phyloP scores from a whole-genome alignment of 2,329 filamentous ascomycete genomes.

The Penicillium sp. region DNA sequence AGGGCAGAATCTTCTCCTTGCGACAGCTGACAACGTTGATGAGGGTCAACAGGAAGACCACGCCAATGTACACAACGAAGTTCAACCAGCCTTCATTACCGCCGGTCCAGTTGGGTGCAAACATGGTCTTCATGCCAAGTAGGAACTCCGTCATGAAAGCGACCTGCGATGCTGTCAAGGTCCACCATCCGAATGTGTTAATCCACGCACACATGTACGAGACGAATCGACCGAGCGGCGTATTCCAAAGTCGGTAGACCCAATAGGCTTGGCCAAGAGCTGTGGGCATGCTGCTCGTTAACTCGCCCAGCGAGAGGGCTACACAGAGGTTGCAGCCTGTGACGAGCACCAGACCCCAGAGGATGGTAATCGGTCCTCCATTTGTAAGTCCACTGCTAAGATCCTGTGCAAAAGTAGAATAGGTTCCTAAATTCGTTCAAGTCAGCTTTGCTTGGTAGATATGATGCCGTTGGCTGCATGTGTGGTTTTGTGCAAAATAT shows the following conservation, averaged over 20 bases:
- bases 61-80: slow-evolving; percentile 57
- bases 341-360: slow-evolving; percentile 58
- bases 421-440: slow-evolving; percentile 43
- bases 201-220: slow-evolving; percentile 63
- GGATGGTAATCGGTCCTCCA: slow-evolving; percentile 55
- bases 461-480: not conserved
- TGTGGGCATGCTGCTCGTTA: slow-evolving; percentile 61
- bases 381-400: slow-evolving; percentile 55
- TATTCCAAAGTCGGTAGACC: slow-evolving; percentile 48
- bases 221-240: slow-evolving; percentile 47
- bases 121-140: slow-evolving; percentile 58
- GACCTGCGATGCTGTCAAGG: slow-evolving; percentile 55
- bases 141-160: slow-evolving; percentile 62
- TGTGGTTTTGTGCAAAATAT: too few species aligned
- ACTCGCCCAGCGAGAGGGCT: slow-evolving; percentile 56
- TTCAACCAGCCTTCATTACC: slow-evolving; percentile 52
- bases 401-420: slow-evolving; percentile 58
- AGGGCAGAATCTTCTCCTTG: slow-evolving; percentile 48
- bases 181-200: slow-evolving; percentile 62
- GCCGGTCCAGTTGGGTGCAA: slow-evolving; percentile 50
- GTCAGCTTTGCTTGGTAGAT: not conserved
- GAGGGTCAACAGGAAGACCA: slow-evolving; percentile 50
- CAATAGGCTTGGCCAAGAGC: slow-evolving; percentile 62
- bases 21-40: slow-evolving; percentile 57
- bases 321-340: slow-evolving; percentile 56